Evolutionary conservation across 257 asterid species (phyloP).

Genomic region (Orobanche coerulescens): DNA sequence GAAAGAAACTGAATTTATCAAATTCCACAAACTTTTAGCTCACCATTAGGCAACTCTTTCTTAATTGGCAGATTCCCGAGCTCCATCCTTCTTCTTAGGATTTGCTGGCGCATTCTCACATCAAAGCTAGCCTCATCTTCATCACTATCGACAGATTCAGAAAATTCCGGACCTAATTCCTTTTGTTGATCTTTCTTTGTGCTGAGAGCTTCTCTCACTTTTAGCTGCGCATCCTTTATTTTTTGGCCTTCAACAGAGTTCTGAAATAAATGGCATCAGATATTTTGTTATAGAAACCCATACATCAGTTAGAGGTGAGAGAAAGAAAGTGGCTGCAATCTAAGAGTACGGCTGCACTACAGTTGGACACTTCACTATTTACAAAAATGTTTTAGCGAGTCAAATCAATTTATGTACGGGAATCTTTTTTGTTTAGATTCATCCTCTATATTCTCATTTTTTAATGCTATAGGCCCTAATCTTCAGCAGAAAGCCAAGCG

Average conservation of each 20-base stretch:
- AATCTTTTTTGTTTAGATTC: not conserved
- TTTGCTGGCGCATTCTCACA: slow-evolving; percentile 90
- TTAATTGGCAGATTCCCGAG: slow-evolving; percentile 51
- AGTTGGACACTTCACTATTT: not conserved
- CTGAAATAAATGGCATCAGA: slow-evolving; percentile 42
- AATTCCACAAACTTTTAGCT: slow-evolving; percentile 20
- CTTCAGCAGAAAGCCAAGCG: slow-evolving; percentile 4
- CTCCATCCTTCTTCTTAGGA: slow-evolving; percentile 64
- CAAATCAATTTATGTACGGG: not conserved
- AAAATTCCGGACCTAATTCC: slow-evolving; percentile 34
- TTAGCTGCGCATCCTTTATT: slow-evolving; percentile 54
- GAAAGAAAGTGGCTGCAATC: too few species aligned
- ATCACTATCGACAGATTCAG: slow-evolving; percentile 61
- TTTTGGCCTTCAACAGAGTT: slow-evolving; percentile 44
- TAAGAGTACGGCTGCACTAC: too few species aligned
- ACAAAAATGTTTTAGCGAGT: slow-evolving; percentile 5
- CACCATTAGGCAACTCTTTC: slow-evolving; percentile 47
- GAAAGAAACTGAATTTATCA: slow-evolving; percentile 8
- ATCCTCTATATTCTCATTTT: slow-evolving; percentile 9
- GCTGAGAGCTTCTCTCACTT: slow-evolving; percentile 75
- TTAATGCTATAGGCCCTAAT: slow-evolving; percentile 2
- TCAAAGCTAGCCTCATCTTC: slow-evolving; percentile 77
- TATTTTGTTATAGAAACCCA: too few species aligned
- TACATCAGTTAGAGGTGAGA: too few species aligned
- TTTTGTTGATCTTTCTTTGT: slow-evolving; percentile 56